These are phyloP conservation scores for Russula vinacea DNA, from an alignment of 768 basidiomycete genomes.

Conservation along the genomic window DNA sequence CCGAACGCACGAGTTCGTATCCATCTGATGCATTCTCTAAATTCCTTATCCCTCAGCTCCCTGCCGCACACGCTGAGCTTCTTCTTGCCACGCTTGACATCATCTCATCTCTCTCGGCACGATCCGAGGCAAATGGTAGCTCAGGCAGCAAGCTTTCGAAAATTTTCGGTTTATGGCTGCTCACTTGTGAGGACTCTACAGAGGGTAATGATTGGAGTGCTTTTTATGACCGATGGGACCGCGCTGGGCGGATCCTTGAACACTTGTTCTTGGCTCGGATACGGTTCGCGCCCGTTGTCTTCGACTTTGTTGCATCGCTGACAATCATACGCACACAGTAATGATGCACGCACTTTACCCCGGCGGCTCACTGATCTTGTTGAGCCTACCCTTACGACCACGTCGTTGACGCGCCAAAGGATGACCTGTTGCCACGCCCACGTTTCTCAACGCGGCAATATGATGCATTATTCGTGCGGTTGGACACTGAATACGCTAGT, in stretches of 20 bases:
- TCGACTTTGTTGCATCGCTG: neutral
- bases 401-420: constrained; percentile 35
- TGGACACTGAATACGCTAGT: constrained; percentile 50
- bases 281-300: constrained; percentile 45
- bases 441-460: constrained; percentile 64
- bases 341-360: constrained; percentile 64
- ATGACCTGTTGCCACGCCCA: constrained; percentile 56
- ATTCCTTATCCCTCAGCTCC: constrained; percentile 56
- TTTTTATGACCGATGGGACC: constrained; percentile 76
- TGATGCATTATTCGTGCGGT: constrained; percentile 63
- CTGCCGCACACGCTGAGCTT: constrained; percentile 55
- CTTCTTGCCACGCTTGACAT: constrained; percentile 57
- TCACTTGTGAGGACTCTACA: constrained; percentile 48
- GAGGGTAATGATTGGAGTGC: constrained; percentile 55
- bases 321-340: constrained; percentile 43
- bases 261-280: constrained; percentile 73
- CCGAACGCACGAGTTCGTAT: constrained; percentile 59
- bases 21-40: constrained; percentile 62
- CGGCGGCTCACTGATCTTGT: constrained; percentile 69
- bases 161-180: constrained; percentile 70
- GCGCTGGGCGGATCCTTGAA: constrained; percentile 66
- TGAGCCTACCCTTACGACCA: constrained; percentile 60
- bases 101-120: constrained; percentile 67
- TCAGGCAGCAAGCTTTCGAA: constrained; percentile 78
- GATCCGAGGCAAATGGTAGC: constrained; percentile 66